Conservation (phyloP, 2,329 filamentous ascomycete species). For the Penicillium sp. region DNA sequence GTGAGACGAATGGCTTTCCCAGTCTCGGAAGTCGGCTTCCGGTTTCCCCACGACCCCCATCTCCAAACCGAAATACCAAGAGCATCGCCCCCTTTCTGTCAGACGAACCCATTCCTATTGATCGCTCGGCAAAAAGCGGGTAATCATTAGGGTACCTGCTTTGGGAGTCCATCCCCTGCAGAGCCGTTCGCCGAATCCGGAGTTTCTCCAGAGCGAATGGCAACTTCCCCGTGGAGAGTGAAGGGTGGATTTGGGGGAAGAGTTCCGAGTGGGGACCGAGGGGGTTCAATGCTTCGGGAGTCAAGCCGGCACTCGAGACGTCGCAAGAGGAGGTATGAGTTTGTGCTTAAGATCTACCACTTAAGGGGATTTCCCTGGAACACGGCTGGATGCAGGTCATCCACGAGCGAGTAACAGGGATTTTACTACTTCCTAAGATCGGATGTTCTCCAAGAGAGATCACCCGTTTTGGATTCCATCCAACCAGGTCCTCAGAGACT, state of each 20-base stretch:
- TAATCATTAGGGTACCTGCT: slow-evolving; percentile 13
- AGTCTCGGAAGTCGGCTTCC: slow-evolving; percentile 10
- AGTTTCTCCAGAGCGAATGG: slow-evolving; percentile 13
- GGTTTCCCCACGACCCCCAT: background rate
- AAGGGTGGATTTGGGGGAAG: too few relatives aligned
- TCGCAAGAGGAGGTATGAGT: background rate
- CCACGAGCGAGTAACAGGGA: slow-evolving; percentile 5
- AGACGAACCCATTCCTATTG: background rate
- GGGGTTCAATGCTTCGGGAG: too few relatives aligned
- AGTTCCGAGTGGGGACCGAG: too few relatives aligned
- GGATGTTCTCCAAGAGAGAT: too few relatives aligned
- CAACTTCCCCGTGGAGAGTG: slow-evolving; percentile 21
- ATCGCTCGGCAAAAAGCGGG: slow-evolving; percentile 21
- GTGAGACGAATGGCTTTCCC: slow-evolving; percentile 7
- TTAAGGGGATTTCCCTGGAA: slow-evolving; percentile 12
- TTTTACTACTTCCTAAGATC: too few relatives aligned
- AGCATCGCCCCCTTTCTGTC: slow-evolving; percentile 1
- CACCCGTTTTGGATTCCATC: too few relatives aligned
- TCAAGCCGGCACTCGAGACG: slow-evolving; percentile 2
- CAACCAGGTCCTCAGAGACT: too few relatives aligned
- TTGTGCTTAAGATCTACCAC: slow-evolving; percentile 19
- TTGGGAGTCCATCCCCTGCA: background rate
- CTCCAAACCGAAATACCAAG: slow-evolving; percentile 10
- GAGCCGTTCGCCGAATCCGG: slow-evolving; percentile 16
- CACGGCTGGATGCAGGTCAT: slow-evolving; percentile 14